These are phyloP conservation scores for Lindgomyces ingoldianus DNA, from an alignment of 495 filamentous ascomycete species.

Conservation along the genomic window DNA sequence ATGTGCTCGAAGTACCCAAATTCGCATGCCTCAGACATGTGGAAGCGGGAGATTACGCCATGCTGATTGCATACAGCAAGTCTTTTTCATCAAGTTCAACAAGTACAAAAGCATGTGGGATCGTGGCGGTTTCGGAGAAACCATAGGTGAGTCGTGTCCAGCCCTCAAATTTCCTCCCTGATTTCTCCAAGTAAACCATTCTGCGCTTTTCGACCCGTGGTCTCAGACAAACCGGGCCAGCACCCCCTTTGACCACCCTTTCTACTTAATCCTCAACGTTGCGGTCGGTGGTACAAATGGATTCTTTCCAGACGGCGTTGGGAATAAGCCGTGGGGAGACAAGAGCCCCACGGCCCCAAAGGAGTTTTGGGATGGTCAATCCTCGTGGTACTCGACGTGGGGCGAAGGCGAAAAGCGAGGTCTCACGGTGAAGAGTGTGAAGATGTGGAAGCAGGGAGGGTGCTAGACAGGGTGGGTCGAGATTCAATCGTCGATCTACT, in stretches of 20 bases:
- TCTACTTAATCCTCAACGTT: conserved; percentile 40
- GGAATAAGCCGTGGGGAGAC: conserved; percentile 40
- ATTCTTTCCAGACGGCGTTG: conserved; percentile 32
- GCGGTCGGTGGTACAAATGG: conserved; percentile 36
- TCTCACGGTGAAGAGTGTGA: conserved; percentile 38
- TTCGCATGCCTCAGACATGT: too few species aligned
- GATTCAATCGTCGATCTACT: too few species aligned
- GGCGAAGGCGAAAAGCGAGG: conserved; percentile 34
- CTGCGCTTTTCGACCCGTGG: conserved; percentile 34
- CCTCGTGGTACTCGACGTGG: conserved; percentile 33
- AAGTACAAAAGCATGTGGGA: conserved; percentile 32
- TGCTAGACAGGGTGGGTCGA: conserved; percentile 18
- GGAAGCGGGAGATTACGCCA: not conserved
- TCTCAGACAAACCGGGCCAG: conserved; percentile 26
- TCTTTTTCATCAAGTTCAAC: conserved; percentile 39
- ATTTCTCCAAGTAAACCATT: conserved; percentile 31
- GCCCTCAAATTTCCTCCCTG: too few species aligned
- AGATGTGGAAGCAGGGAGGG: conserved; percentile 38
- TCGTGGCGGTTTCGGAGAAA: conserved; percentile 26
- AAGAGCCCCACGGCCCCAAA: conserved; percentile 21
- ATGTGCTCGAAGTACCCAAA: not conserved
- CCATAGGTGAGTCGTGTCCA: not conserved
- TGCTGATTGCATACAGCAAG: conserved; percentile 29
- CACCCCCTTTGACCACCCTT: conserved; percentile 36
- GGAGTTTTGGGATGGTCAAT: conserved; percentile 35